phyloP scores from a whole-genome alignment of 805 yeast species.

The Nakazawaea wyomingensis region DNA sequence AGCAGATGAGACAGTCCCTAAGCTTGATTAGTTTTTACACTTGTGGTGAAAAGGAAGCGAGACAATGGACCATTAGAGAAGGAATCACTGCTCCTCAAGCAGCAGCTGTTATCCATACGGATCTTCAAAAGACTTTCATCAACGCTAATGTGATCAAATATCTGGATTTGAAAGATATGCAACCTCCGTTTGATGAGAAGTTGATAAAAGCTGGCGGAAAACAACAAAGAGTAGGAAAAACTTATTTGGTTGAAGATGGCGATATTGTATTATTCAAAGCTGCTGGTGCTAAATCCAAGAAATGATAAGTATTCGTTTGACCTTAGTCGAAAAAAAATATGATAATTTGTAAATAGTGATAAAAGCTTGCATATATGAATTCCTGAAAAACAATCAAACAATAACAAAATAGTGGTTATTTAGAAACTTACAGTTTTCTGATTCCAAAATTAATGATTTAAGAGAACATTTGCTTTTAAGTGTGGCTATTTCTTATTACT shows the following conservation, averaged over 20 bases:
- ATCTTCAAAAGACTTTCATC: slow-evolving; percentile 90
- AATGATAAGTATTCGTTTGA: too few relatives aligned
- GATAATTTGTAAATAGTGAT: background rate
- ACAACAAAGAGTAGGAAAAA: slow-evolving; percentile 88
- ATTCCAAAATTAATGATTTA: too few relatives aligned
- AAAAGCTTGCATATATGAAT: background rate
- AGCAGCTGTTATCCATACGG: slow-evolving; percentile 97
- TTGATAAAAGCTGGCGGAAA: slow-evolving; percentile 86
- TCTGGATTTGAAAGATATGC: slow-evolving; percentile 64
- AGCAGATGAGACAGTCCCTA: slow-evolving; percentile 80
- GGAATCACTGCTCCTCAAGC: slow-evolving; percentile 98
- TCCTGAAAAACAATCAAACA: too few relatives aligned
- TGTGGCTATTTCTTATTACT: too few relatives aligned
- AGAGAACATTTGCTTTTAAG: too few relatives aligned
- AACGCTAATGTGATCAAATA: slow-evolving; percentile 90
- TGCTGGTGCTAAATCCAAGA: slow-evolving; percentile 70
- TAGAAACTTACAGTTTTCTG: too few relatives aligned
- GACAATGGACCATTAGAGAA: slow-evolving; percentile 95
- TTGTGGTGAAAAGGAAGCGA: slow-evolving; percentile 92
- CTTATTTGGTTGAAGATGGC: slow-evolving; percentile 91
- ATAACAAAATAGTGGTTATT: too few relatives aligned
- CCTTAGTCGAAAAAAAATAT: too few relatives aligned
- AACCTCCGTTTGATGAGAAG: slow-evolving; percentile 64
- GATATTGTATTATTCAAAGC: slow-evolving; percentile 90
- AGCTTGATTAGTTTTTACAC: slow-evolving; percentile 93